Evolutionary conservation across 2,329 filamentous ascomycete species (phyloP), one percentile per base, ranked within the genome.

Genomic region (Paracorniculantispora psalliotae): DNA sequence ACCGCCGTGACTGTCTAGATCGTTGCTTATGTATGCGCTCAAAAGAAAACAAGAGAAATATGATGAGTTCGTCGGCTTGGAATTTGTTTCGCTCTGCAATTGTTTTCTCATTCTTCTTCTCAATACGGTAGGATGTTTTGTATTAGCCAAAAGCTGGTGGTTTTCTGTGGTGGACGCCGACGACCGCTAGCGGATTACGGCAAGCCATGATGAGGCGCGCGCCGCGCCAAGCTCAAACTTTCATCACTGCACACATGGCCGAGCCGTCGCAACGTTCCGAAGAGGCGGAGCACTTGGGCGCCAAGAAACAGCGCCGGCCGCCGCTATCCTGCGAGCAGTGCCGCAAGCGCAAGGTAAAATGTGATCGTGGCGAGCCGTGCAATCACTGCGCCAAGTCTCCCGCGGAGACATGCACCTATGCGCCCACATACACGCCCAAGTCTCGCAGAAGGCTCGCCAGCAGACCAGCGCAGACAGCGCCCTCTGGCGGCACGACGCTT

Each of bases 261-360:
- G 48, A 39, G 15, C 79, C 77, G 47, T 79, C 69, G 0, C 79
- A 79, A 13, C 59, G 23, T 77, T 76, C 0, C 78, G 61, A 53
- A 8, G 52, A 26, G 46, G 59, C 79, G 6, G 37, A 5, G 23
- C 57, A 41, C 1, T 12, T n/a, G 26, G 30, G 43, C 12, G 65
- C 69, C 49, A 75, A 74, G 71, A 75, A 75, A 60, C 67, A 74
- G 10, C 69, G 73, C 54, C 69, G 73, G 19, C 75, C 73, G 35
- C 70, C 76, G 3, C 69, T 79, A 33, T 83, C 83, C 1, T 86
- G 83, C 67, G 72, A 77, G 63, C 74, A 83, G 44, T 88, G 85
- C 65, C 76, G 84, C 46, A 78, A 72, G 58, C 81, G 83, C 43
- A 88, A 88, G 68, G 81, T 87, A 60, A 77, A 79, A 49, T 88